Conservation (phyloP, 208 protist genomes). For the Blechomonas ayalai region DNA sequence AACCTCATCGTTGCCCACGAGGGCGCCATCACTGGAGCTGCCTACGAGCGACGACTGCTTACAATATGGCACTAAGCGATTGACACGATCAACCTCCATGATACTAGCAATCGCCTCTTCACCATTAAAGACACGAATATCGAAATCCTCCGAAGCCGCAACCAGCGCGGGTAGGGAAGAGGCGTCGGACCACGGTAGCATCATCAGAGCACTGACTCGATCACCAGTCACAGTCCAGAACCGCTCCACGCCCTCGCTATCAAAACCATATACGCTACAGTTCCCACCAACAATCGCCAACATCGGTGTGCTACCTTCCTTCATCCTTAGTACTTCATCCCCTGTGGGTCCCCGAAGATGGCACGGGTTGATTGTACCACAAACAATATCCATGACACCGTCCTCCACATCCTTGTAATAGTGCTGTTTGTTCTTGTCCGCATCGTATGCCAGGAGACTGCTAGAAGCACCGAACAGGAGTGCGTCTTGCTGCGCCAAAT, state of each 20-base stretch:
- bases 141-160: constrained; percentile 90
- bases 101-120: constrained; percentile 81
- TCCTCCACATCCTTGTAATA: constrained; percentile 92
- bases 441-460: constrained; percentile 89
- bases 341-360: too few species aligned
- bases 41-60: constrained; percentile 1
- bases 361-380: constrained; percentile 54
- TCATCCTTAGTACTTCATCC: too few species aligned
- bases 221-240: constrained; percentile 95
- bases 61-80: constrained; percentile 35
- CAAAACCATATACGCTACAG: constrained; percentile 92
- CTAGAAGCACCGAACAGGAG: constrained; percentile 87
- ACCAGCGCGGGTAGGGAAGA: constrained; percentile 43
- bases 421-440: constrained; percentile 86
- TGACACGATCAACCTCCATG: constrained; percentile 78
- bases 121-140: constrained; percentile 89
- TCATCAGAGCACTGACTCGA: constrained; percentile 79
- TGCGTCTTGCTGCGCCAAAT: constrained; percentile 34
- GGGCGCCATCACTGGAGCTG: constrained; percentile 2
- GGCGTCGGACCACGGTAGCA: constrained; percentile 59
- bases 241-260: constrained; percentile 76
- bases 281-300: constrained; percentile 91
- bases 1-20: background rate
- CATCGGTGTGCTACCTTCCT: too few species aligned
- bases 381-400: constrained; percentile 78